Evolutionary conservation across 176 grass and related monocot species (phyloP).

Genomic region (Zea luxurians): DNA sequence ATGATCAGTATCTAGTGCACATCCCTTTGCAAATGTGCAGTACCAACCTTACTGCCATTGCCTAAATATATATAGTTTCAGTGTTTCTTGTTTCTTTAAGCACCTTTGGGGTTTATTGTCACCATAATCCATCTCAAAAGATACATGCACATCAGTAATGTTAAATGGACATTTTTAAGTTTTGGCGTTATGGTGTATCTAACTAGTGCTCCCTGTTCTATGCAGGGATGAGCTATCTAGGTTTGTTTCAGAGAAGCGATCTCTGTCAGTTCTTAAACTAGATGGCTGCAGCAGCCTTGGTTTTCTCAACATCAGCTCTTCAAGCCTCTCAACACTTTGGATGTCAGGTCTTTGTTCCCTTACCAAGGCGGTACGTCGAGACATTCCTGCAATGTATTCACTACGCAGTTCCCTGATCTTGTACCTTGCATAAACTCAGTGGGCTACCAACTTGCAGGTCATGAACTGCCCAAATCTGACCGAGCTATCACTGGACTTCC

Average conservation of each 20-base stretch:
- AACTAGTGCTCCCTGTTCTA: neutral
- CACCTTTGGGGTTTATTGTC: neutral
- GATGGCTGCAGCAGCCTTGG: conserved; percentile 65
- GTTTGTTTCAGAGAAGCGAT: conserved; percentile 70
- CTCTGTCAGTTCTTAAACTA: conserved; percentile 67
- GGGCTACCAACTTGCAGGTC: conserved; percentile 47
- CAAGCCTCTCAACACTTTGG: conserved; percentile 66
- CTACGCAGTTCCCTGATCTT: neutral
- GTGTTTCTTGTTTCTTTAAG: neutral
- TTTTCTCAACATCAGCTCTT: conserved; percentile 72
- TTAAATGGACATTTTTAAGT: neutral
- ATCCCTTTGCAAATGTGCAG: neutral
- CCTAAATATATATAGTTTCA: neutral
- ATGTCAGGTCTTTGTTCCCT: conserved; percentile 69
- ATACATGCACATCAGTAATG: neutral
- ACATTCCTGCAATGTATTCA: neutral
- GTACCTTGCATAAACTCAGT: conserved; percentile 26
- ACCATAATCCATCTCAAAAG: neutral
- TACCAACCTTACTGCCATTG: neutral
- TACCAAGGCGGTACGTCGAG: conserved; percentile 59
- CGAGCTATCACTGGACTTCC: conserved; percentile 68
- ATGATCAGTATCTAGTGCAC: neutral
- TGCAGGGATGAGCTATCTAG: conserved; percentile 67
- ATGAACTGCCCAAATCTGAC: conserved; percentile 87
- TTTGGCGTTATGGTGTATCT: neutral